Base-by-base conservation (phyloP, 2,329 filamentous ascomycete species). In the Penicillium rolfsii region DNA sequence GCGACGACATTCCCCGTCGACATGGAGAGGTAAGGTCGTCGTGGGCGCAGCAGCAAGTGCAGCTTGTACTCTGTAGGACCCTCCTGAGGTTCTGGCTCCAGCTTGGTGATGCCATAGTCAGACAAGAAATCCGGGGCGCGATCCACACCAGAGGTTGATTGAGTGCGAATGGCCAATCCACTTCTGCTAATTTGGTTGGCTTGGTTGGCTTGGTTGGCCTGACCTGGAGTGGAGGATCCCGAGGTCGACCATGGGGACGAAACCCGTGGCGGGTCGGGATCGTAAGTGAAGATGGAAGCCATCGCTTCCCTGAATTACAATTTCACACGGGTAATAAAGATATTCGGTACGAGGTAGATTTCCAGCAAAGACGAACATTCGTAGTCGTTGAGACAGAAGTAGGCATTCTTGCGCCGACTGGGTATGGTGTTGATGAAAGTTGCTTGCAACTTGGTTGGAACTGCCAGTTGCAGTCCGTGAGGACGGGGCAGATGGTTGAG, bases 11-110 rank as follows among this genome's bases (percentile, higher is more conserved):
- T 77, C 11, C 82, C 82, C 1, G 92, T 96, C 66, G 87, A 93
- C 74, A 89, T 89, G 35, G 83, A 85, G 38, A 83, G 84, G 75
- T 93, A 96, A 6, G 85, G 86, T 63, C 92, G 85, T 60, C 94
- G 85, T 16, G 90, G 88, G 38, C 93, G 87, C 55, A 97, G 80
- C 6, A 98, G 83, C 5, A 99, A 82, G 77, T 98, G 95, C 46
- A 99, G 80, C 76, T 99, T 99, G 79, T 99, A 99, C 78, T 99
- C 95, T 0, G 91, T 96, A 19, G 95, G 93, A 0, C 95, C 95
- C 64, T 96, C 89, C 73, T 98, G 93, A 5, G 94, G 94, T 75
- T 99, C 95, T 12, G 94, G 89, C 64, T 93, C 89, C 16, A 99
- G 80, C 71, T 89, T 91, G 48, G 88, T 89, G 49, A 95, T 85